Conservation (phyloP, 108 stramenopile species). For the Pseudonitzschia delicatissima region DNA sequence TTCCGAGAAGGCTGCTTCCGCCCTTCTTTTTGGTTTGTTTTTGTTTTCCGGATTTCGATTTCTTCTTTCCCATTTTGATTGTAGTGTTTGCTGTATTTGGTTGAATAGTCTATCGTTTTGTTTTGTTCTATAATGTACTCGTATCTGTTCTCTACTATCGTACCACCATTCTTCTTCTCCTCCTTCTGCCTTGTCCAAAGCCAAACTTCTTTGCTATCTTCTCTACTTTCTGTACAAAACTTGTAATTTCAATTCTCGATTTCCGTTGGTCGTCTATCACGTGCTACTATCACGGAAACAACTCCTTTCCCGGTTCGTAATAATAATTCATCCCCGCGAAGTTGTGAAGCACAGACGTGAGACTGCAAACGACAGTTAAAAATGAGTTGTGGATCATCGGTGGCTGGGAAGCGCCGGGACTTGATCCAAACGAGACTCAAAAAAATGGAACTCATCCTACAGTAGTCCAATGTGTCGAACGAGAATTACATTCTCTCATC, state of each 20-base stretch:
- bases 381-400: not conserved
- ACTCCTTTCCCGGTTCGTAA: not conserved
- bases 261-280: too few relatives aligned
- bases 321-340: not conserved
- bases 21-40: slow-evolving; percentile 1
- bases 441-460: too few relatives aligned
- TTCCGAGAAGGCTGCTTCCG: not conserved
- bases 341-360: too few relatives aligned
- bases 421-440: too few relatives aligned
- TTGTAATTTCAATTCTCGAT: too few relatives aligned
- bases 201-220: not conserved
- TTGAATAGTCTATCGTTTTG: not conserved
- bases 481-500: too few relatives aligned
- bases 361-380: not conserved
- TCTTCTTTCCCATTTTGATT: not conserved
- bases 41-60: not conserved
- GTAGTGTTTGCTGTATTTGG: not conserved
- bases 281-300: too few relatives aligned
- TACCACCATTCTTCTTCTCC: not conserved
- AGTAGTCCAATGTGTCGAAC: too few relatives aligned
- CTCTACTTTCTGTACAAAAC: too few relatives aligned
- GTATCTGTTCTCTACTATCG: not conserved
- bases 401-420: not conserved
- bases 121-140: not conserved
- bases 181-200: not conserved